Percentiles rank a stretch among this genome's conserved stretches.
phyloP scores from a whole-genome alignment of 768 basidiomycete species.

The Boletales sp. region DNA sequence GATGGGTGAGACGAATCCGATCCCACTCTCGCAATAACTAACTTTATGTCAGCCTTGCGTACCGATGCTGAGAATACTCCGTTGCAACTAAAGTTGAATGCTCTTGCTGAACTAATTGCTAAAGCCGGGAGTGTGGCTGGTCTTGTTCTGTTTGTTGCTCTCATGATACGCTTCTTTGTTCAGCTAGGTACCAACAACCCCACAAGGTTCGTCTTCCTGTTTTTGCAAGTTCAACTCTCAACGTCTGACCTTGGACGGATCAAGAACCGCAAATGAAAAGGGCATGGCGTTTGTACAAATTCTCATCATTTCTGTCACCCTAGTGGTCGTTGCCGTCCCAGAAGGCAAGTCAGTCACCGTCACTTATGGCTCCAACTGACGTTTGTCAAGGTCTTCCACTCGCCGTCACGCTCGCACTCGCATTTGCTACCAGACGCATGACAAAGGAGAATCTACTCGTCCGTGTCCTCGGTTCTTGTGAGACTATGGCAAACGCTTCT shows the following conservation, averaged over 20 bases:
- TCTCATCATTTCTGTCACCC: slow-evolving; percentile 89
- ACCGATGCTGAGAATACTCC: slow-evolving; percentile 88
- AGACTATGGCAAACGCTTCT: slow-evolving; percentile 98
- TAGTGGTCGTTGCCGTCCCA: slow-evolving; percentile 87
- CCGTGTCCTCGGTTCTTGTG: slow-evolving; percentile 92
- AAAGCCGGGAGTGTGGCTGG: slow-evolving; percentile 85
- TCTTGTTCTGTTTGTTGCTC: slow-evolving; percentile 69
- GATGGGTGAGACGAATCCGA: slow-evolving; percentile 65
- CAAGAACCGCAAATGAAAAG: slow-evolving; percentile 70
- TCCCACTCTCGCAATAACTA: not conserved
- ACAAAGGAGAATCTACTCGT: slow-evolving; percentile 92
- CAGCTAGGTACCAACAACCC: slow-evolving; percentile 67
- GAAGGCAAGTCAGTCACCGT: slow-evolving; percentile 47
- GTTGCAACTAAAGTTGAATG: slow-evolving; percentile 88
- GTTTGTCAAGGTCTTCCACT: slow-evolving; percentile 70
- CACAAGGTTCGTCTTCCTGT: slow-evolving; percentile 38
- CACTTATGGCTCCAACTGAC: not conserved
- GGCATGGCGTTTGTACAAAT: slow-evolving; percentile 91
- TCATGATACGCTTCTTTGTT: slow-evolving; percentile 95
- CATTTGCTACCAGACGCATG: slow-evolving; percentile 99
- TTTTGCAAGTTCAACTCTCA: not conserved
- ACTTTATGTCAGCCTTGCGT: slow-evolving; percentile 59
- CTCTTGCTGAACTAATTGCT: slow-evolving; percentile 92
- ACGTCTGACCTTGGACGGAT: slow-evolving; percentile 6
- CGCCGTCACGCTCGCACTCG: slow-evolving; percentile 92